These are phyloP conservation scores for Nicotiana knightiana DNA, from an alignment of 257 asterid genomes.

Conservation along the genomic window DNA sequence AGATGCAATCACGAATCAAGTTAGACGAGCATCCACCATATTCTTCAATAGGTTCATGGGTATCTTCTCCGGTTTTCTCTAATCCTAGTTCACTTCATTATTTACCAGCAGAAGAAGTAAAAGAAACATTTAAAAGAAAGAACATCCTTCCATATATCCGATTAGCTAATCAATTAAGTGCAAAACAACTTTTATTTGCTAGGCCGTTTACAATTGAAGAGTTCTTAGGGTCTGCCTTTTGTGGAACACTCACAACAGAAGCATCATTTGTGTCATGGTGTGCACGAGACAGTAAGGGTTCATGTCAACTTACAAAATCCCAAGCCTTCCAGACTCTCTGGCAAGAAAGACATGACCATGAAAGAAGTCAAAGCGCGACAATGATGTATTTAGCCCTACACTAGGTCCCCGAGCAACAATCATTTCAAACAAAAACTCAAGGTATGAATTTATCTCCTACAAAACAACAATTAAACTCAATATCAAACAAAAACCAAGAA, in stretches of 20 bases:
- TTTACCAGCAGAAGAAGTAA: background rate
- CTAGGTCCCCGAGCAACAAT: slow-evolving; percentile 71
- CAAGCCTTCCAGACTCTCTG: slow-evolving; percentile 76
- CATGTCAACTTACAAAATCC: slow-evolving; percentile 71
- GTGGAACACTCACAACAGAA: background rate
- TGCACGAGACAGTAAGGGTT: background rate
- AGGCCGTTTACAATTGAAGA: background rate
- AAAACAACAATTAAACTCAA: slow-evolving; percentile 20
- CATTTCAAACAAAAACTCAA: slow-evolving; percentile 50
- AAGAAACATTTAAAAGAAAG: background rate
- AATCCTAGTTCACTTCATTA: background rate
- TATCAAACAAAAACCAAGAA: background rate
- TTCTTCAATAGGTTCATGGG: background rate
- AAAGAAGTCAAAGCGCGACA: slow-evolving; percentile 84
- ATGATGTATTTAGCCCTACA: slow-evolving; percentile 68
- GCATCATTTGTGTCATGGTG: background rate
- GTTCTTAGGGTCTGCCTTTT: background rate
- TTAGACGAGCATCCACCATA: background rate
- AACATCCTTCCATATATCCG: background rate
- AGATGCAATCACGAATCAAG: background rate
- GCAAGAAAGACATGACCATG: slow-evolving; percentile 89
- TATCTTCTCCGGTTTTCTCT: background rate
- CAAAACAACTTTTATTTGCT: background rate
- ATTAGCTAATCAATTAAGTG: background rate
- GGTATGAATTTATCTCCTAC: slow-evolving; percentile 83